These are phyloP conservation scores for Aureobasidium sp. DNA, from an alignment of 2,329 filamentous ascomycete species.

Conservation along the genomic window DNA sequence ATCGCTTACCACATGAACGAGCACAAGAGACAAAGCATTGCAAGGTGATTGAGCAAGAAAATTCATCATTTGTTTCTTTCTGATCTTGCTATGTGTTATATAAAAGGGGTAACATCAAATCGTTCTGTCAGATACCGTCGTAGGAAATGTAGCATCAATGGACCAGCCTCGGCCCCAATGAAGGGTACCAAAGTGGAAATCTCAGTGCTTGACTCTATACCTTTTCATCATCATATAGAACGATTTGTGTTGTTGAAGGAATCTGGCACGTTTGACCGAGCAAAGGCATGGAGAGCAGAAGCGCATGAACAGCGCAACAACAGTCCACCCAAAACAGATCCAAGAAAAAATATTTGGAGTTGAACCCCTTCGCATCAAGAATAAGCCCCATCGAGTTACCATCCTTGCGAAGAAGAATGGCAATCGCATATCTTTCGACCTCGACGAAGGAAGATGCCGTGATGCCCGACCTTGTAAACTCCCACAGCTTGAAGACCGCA, in stretches of 20 bases:
- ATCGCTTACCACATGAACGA: not conserved
- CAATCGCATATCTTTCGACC: conserved; percentile 99
- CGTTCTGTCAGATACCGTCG: conserved; percentile 30
- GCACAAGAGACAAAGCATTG: not conserved
- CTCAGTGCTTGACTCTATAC: conserved; percentile 99
- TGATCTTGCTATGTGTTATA: not conserved
- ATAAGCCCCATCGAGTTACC: conserved; percentile 99
- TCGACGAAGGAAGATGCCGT: conserved; percentile 72
- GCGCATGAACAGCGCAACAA: conserved; percentile 17
- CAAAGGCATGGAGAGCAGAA: conserved; percentile 33
- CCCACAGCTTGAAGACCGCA: conserved; percentile 26
- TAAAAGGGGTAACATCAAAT: conserved; percentile 3
- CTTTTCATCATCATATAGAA: conserved; percentile 80
- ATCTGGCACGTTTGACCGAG: conserved; percentile 65
- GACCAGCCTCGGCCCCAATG: conserved; percentile 34
- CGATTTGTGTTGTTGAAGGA: conserved; percentile 34
- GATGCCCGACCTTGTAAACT: conserved; percentile 31
- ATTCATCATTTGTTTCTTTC: not conserved
- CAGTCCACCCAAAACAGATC: conserved; percentile 34
- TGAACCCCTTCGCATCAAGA: conserved; percentile 95
- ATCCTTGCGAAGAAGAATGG: conserved; percentile 35
- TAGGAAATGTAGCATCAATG: conserved; percentile 29
- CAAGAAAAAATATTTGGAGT: conserved; percentile 30
- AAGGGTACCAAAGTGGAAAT: conserved; percentile 35
- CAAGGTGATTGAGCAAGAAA: not conserved